Evolutionary conservation across 768 basidiomycete genomes (phyloP).

Genomic region (Tylopilus felleus): DNA sequence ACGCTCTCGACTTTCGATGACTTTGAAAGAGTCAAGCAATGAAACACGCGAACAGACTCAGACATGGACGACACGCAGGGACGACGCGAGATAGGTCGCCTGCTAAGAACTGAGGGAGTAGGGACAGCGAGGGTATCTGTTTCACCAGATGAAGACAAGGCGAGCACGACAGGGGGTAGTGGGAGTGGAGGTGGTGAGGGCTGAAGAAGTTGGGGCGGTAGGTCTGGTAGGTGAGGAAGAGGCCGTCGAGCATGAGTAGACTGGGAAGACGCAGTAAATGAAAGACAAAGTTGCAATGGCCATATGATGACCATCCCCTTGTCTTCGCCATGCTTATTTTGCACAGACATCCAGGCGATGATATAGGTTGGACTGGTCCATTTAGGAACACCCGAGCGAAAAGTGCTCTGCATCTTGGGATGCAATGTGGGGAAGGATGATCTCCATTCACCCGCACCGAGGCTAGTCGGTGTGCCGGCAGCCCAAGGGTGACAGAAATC

Average conservation of each 20-base stretch:
- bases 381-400: slow-evolving; percentile 18
- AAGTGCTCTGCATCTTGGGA: slow-evolving; percentile 21
- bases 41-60: slow-evolving; percentile 42
- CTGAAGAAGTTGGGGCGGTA: slow-evolving; percentile 63
- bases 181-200: slow-evolving; percentile 44
- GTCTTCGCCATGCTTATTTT: slow-evolving; percentile 77
- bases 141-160: slow-evolving; percentile 20
- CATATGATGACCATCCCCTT: slow-evolving; percentile 76
- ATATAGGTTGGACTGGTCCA: slow-evolving; percentile 40
- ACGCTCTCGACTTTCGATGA: slow-evolving; percentile 49
- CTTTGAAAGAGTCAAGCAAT: slow-evolving; percentile 50
- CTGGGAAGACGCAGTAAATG: slow-evolving; percentile 37
- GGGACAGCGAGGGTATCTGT: background rate
- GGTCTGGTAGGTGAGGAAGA: slow-evolving; percentile 57
- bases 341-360: slow-evolving; percentile 71
- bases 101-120: slow-evolving; percentile 9
- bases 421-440: slow-evolving; percentile 1
- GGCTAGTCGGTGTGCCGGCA: slow-evolving; percentile 63
- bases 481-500: slow-evolving; percentile 38
- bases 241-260: slow-evolving; percentile 38
- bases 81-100: slow-evolving; percentile 33
- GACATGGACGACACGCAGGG: slow-evolving; percentile 35
- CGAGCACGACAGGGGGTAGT: slow-evolving; percentile 31
- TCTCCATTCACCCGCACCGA: slow-evolving; percentile 58
- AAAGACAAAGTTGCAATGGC: slow-evolving; percentile 58